These are phyloP conservation scores for Hemileccinum rubropunctum DNA, from an alignment of 768 basidiomycete species.

Conservation along the genomic window DNA sequence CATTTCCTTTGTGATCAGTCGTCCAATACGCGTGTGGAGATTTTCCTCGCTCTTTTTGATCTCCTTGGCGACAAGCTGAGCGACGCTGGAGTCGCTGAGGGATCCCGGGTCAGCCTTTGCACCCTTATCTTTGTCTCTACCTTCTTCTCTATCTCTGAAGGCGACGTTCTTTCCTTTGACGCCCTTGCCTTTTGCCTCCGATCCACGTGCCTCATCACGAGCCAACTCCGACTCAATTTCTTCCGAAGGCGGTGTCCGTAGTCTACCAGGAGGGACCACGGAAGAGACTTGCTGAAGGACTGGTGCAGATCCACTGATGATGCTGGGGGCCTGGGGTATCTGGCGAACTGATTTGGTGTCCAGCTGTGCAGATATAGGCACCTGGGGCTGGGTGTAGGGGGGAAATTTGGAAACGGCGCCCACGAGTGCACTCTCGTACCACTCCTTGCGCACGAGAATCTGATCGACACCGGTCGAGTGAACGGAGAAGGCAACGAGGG, in stretches of 20 bases:
- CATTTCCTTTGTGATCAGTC: constrained; percentile 80
- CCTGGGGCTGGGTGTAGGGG: constrained; percentile 35
- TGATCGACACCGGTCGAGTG: constrained; percentile 89
- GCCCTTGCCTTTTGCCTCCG: constrained; percentile 51
- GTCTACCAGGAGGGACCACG: constrained; percentile 40
- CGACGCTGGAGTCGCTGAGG: constrained; percentile 53
- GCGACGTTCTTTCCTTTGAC: constrained; percentile 56
- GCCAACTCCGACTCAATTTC: constrained; percentile 65
- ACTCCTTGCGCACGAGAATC: constrained; percentile 80
- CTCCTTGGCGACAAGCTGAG: constrained; percentile 65
- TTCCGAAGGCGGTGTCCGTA: constrained; percentile 71
- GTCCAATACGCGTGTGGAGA: constrained; percentile 72
- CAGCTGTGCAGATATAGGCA: constrained; percentile 16
- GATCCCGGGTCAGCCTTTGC: constrained; percentile 25
- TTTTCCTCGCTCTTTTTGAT: constrained; percentile 83
- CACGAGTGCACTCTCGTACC: constrained; percentile 70
- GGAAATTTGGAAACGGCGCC: constrained; percentile 64
- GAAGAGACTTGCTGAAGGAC: constrained; percentile 14
- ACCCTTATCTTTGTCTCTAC: constrained; percentile 36
- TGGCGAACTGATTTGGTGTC: constrained; percentile 27
- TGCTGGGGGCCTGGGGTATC: constrained; percentile 27
- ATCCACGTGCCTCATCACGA: constrained; percentile 54
- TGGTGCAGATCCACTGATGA: constrained; percentile 21
- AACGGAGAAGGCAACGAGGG: constrained; percentile 85
- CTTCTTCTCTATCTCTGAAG: constrained; percentile 59